phyloP scores from a whole-genome alignment of 2,329 filamentous ascomycete genomes.

The Colletotrichum somersetense region DNA sequence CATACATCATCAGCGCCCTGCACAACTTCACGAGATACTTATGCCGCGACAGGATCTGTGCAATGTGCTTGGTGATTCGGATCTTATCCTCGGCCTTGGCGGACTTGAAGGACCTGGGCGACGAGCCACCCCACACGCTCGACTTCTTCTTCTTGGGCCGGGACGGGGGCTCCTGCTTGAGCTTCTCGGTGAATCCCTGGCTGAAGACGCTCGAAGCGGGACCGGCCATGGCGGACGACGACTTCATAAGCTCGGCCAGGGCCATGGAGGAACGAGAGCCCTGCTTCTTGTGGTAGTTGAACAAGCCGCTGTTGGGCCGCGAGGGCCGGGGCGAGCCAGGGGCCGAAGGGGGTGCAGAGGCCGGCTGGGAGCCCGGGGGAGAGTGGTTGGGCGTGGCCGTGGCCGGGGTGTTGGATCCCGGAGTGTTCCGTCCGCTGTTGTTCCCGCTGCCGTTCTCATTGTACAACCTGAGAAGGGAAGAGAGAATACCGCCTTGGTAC shows the following conservation, averaged over 20 bases:
- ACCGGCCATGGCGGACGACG: constrained; percentile 65
- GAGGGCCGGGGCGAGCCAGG: constrained; percentile 49
- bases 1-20: constrained; percentile 87
- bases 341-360: constrained; percentile 48
- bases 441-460: constrained; percentile 57
- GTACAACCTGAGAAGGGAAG: constrained; percentile 79
- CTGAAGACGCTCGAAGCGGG: constrained; percentile 60
- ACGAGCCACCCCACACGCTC: constrained; percentile 34
- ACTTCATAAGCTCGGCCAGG: constrained; percentile 65
- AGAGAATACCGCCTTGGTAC: constrained; percentile 80
- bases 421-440: constrained; percentile 58
- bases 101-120: constrained; percentile 17
- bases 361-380: constrained; percentile 55
- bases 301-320: constrained; percentile 54
- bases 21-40: constrained; percentile 88
- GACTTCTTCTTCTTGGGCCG: constrained; percentile 51
- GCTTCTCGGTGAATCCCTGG: constrained; percentile 59
- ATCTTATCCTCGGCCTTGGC: constrained; percentile 48
- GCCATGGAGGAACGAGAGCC: constrained; percentile 59
- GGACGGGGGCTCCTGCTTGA: constrained; percentile 54
- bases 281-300: constrained; percentile 57
- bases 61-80: constrained; percentile 70
- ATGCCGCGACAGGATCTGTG: constrained; percentile 81
- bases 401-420: constrained; percentile 54
- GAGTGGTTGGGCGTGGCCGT: constrained; percentile 58